Percentiles rank a stretch among this genome's conserved stretches.
Evolutionary conservation across 495 filamentous ascomycete genomes (phyloP).

Genomic region (Xylaria venustula): DNA sequence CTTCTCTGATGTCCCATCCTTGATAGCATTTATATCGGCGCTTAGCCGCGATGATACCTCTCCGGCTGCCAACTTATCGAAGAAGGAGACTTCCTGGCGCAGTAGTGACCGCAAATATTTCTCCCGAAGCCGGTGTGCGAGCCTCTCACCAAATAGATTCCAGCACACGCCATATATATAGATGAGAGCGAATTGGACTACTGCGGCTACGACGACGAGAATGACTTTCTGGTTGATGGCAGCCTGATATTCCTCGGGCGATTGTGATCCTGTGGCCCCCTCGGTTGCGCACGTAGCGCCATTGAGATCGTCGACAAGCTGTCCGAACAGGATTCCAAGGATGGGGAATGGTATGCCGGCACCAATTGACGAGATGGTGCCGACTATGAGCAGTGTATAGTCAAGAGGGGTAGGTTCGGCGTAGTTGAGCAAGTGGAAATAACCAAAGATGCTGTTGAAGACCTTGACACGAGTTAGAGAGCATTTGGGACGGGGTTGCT

Average conservation of each 20-base stretch:
- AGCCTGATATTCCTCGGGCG: constrained; percentile 32
- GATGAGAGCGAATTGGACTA: constrained; percentile 61
- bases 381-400: constrained; percentile 47
- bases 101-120: constrained; percentile 57
- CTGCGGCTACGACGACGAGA: constrained; percentile 60
- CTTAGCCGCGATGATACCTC: constrained; percentile 63
- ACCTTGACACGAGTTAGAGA: constrained; percentile 5
- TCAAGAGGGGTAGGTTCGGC: constrained; percentile 43
- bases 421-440: constrained; percentile 35
- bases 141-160: constrained; percentile 59
- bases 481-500: not conserved
- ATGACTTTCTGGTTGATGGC: constrained; percentile 58
- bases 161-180: constrained; percentile 58
- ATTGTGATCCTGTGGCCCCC: constrained; percentile 12
- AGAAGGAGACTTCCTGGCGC: constrained; percentile 60
- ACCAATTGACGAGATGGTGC: constrained; percentile 53
- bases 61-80: constrained; percentile 55
- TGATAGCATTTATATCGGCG: constrained; percentile 60
- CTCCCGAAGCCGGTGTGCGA: constrained; percentile 61
- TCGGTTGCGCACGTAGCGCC: constrained; percentile 48
- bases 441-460: constrained; percentile 24
- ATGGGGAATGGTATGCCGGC: constrained; percentile 68
- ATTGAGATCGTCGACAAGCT: constrained; percentile 67
- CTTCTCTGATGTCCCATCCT: constrained; percentile 65
- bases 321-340: constrained; percentile 66